These are phyloP conservation scores for Intubia oerlemansii DNA, from an alignment of 2,329 filamentous ascomycete species.

Conservation along the genomic window DNA sequence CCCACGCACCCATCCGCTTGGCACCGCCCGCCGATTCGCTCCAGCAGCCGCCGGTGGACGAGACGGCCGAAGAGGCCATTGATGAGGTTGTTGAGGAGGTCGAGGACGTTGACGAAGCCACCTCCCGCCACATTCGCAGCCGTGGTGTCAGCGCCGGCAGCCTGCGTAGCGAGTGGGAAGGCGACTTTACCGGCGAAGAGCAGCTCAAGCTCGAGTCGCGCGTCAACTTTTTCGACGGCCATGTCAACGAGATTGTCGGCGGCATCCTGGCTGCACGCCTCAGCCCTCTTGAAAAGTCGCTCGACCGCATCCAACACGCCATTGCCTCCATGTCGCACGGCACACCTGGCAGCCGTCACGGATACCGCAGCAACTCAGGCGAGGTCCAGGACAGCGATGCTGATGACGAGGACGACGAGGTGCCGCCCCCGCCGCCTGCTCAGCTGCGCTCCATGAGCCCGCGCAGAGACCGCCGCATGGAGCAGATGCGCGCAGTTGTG, in stretches of 20 bases:
- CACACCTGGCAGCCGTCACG: slow-evolving; percentile 32
- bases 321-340: slow-evolving; percentile 32
- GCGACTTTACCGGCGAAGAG: slow-evolving; percentile 60
- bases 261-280: slow-evolving; percentile 56
- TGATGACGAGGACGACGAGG: no score
- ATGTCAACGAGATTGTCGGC: slow-evolving; percentile 71
- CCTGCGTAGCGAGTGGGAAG: slow-evolving; percentile 79
- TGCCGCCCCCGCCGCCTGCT: slow-evolving; percentile 42
- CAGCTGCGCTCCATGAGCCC: slow-evolving; percentile 55
- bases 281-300: slow-evolving; percentile 58
- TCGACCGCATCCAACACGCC: slow-evolving; percentile 54
- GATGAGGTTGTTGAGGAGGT: no score
- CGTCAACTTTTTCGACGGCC: slow-evolving; percentile 75
- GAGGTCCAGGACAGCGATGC: slow-evolving; percentile 65
- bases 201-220: slow-evolving; percentile 65
- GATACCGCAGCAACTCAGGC: slow-evolving; percentile 45
- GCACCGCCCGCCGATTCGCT: no score
- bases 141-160: slow-evolving; percentile 37
- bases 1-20: slow-evolving; percentile 30
- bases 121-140: no score
- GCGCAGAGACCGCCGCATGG: slow-evolving; percentile 53
- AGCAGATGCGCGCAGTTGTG: slow-evolving; percentile 57
- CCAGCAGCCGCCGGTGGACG: no score
- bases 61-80: no score
- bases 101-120: no score